These are phyloP conservation scores for Piromyces sp. DNA, from an alignment of 192 early-diverging fungal genomes.

Conservation along the genomic window DNA sequence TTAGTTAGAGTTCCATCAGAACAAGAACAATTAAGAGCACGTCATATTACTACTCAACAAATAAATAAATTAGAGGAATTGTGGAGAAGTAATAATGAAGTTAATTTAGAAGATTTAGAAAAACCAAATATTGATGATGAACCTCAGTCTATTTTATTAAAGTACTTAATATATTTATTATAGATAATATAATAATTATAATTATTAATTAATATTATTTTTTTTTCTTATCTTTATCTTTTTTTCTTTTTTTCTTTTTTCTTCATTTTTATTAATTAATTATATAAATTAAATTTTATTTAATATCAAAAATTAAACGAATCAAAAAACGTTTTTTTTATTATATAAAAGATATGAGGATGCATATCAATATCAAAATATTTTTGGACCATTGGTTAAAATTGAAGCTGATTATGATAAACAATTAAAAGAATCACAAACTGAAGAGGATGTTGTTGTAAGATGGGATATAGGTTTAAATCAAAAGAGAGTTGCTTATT, in stretches of 20 bases:
- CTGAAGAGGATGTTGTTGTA: constrained; percentile 82
- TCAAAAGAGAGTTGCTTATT: constrained; percentile 79
- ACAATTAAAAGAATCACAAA: constrained; percentile 77
- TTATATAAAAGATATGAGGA: constrained; percentile 63
- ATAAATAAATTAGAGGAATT: constrained; percentile 75
- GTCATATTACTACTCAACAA: constrained; percentile 63
- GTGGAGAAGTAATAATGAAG: constrained; percentile 58
- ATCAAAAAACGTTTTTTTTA: too few species aligned
- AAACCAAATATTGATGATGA: constrained; percentile 63
- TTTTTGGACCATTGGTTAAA: constrained; percentile 84
- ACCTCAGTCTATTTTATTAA: constrained; percentile 60
- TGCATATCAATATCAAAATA: constrained; percentile 92
- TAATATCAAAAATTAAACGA: too few species aligned
- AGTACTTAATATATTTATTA: constrained; percentile 15
- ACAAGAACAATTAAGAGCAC: constrained; percentile 63
- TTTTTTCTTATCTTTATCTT: too few species aligned
- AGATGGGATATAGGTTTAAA: constrained; percentile 97
- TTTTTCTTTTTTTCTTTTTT: too few species aligned
- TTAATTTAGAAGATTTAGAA: constrained; percentile 64
- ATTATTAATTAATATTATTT: too few species aligned
- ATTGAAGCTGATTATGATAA: constrained; percentile 89
- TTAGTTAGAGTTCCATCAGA: constrained; percentile 78
- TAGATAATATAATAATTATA: too few species aligned
- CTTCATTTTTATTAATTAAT: too few species aligned
- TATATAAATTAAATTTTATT: too few species aligned